phyloP scores from a whole-genome alignment of 495 filamentous ascomycete species.

The Antarctomyces pellizariae region DNA sequence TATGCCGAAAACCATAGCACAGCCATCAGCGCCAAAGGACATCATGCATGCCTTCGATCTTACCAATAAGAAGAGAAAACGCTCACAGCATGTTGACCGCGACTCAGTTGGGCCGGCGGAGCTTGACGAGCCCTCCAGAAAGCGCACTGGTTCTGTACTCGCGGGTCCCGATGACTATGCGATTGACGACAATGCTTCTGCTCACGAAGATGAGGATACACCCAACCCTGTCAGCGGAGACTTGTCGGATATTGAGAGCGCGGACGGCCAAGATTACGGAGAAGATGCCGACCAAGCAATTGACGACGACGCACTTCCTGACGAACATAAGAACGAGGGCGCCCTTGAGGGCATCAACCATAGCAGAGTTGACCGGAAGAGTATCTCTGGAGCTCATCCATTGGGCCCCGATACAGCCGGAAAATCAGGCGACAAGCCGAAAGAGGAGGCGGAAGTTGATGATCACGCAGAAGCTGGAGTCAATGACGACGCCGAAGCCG shows the following conservation, averaged over 20 bases:
- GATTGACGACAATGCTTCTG: conserved; percentile 9
- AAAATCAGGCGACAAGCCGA: no score
- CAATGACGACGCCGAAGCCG: conserved; percentile 29
- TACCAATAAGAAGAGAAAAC: no score
- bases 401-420: no score
- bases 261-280: conserved; percentile 13
- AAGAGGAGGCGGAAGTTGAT: conserved; percentile 23
- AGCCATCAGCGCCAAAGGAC: no score
- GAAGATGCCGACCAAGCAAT: conserved; percentile 21
- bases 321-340: conserved; percentile 16
- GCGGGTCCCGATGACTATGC: conserved; percentile 10
- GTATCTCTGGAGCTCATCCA: no score
- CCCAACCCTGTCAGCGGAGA: conserved; percentile 11
- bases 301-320: conserved; percentile 18
- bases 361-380: no score
- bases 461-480: conserved; percentile 21
- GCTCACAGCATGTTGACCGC: no score
- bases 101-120: no score
- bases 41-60: no score
- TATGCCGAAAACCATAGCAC: not conserved
- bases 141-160: conserved; percentile 30
- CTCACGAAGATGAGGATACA: conserved; percentile 8
- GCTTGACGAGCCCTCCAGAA: conserved; percentile 30
- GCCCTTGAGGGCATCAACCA: no score
- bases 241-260: conserved; percentile 12